A percentile compares a stretch with the other conserved stretches of the same genome.
phyloP scores from a whole-genome alignment of 306 rosid genomes.

The Prunus dulcis region DNA sequence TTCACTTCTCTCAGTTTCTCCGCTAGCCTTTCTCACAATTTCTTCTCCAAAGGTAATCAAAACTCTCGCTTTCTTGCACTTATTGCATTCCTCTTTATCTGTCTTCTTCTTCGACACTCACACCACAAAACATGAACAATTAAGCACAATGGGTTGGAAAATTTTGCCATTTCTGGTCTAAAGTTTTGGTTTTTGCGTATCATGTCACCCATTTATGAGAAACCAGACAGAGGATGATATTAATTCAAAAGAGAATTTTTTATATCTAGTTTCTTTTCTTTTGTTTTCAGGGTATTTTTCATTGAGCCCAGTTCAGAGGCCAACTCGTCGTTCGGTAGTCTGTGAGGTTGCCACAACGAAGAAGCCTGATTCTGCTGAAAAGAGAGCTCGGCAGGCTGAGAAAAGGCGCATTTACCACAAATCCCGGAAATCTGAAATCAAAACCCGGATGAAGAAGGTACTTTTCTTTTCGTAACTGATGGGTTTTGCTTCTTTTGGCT shows the following conservation, averaged over 20 bases:
- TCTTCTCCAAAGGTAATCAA: slow-evolving; percentile 50
- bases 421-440: slow-evolving; percentile 73
- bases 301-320: slow-evolving; percentile 36
- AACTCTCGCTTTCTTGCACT: neutral
- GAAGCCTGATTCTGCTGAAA: slow-evolving; percentile 79
- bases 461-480: neutral
- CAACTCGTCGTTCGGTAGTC: slow-evolving; percentile 40
- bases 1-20: slow-evolving; percentile 62
- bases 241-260: neutral
- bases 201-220: neutral
- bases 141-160: neutral
- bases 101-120: no score
- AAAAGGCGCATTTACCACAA: slow-evolving; percentile 78
- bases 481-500: slow-evolving; percentile 1
- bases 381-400: slow-evolving; percentile 90
- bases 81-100: neutral
- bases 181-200: neutral
- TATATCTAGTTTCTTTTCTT: slow-evolving; percentile 6
- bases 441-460: slow-evolving; percentile 87
- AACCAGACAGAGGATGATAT: neutral
- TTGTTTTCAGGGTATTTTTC: slow-evolving; percentile 47
- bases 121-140: neutral
- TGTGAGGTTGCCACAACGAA: slow-evolving; percentile 64
- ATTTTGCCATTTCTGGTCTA: neutral
- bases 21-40: slow-evolving; percentile 38